Evolutionary conservation across 2,329 filamentous ascomycete species (phyloP).

Genomic region (Shiraia sp.): DNA sequence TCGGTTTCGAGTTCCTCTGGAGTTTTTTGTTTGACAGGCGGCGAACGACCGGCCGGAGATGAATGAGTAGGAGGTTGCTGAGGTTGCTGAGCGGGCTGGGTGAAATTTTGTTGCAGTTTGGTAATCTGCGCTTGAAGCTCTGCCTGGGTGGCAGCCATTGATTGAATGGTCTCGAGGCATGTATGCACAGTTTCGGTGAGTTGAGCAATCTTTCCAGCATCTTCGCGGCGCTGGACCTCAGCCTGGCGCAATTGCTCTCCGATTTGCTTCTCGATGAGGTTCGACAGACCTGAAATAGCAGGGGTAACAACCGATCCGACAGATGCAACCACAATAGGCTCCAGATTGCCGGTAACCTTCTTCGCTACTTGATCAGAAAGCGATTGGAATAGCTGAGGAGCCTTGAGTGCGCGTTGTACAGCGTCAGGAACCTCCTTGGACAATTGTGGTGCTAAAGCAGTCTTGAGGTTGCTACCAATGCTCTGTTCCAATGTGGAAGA

Average conservation of each 20-base stretch:
- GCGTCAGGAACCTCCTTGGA: constrained; percentile 75
- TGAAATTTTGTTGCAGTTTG: constrained; percentile 48
- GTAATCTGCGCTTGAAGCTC: constrained; percentile 65
- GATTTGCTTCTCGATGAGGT: constrained; percentile 68
- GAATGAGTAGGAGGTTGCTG: constrained; percentile 14
- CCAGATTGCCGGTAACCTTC: constrained; percentile 68
- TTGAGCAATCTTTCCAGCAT: constrained; percentile 71
- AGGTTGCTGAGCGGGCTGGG: constrained; percentile 31
- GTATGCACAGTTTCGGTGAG: constrained; percentile 69
- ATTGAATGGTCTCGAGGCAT: constrained; percentile 69
- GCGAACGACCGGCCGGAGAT: constrained; percentile 42
- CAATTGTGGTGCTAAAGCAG: constrained; percentile 67
- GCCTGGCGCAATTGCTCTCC: constrained; percentile 56
- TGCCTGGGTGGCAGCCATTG: constrained; percentile 69
- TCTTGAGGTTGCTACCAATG: constrained; percentile 68
- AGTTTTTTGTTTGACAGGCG: constrained; percentile 50
- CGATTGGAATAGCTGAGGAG: constrained; percentile 70
- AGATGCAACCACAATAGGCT: constrained; percentile 67
- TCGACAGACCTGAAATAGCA: constrained; percentile 68
- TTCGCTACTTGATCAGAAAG: constrained; percentile 74
- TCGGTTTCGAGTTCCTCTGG: constrained; percentile 62
- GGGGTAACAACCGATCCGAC: constrained; percentile 59
- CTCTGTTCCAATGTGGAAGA: constrained; percentile 71
- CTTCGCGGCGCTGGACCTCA: constrained; percentile 56
- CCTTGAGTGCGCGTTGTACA: constrained; percentile 70